These are phyloP conservation scores for Quercus cerris DNA, from an alignment of 306 rosid species.

Conservation along the genomic window DNA sequence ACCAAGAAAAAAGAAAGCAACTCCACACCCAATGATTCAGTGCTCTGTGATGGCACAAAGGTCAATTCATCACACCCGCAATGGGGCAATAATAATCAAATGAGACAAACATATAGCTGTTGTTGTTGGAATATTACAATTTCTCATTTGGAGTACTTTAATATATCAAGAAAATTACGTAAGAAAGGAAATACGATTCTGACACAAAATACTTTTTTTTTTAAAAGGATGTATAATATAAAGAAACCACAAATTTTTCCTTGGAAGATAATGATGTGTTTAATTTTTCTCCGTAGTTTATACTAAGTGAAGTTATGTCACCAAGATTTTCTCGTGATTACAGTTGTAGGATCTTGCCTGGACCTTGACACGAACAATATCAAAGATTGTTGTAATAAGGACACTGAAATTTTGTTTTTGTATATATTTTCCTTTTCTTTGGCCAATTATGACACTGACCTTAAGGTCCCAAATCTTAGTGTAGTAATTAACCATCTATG, in stretches of 20 bases:
- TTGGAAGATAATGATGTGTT: neutral
- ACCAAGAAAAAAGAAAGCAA: too few relatives aligned
- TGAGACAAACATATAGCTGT: too few relatives aligned
- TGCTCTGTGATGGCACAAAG: too few relatives aligned
- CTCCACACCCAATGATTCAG: neutral
- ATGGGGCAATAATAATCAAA: too few relatives aligned
- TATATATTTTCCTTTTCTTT: neutral
- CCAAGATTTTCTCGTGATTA: constrained; percentile 26
- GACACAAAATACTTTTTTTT: too few relatives aligned
- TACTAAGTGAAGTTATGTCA: constrained; percentile 16
- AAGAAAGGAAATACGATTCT: too few relatives aligned
- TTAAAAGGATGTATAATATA: too few relatives aligned
- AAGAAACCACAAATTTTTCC: too few relatives aligned
- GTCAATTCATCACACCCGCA: too few relatives aligned
- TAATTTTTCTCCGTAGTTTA: neutral
- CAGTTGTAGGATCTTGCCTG: constrained; percentile 30
- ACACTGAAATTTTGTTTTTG: constrained; percentile 1
- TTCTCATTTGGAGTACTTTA: too few relatives aligned
- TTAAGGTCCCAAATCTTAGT: neutral
- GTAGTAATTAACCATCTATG: neutral
- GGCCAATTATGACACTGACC: constrained; percentile 20
- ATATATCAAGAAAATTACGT: too few relatives aligned
- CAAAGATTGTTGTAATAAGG: neutral
- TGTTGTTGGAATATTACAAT: too few relatives aligned
- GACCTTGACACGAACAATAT: constrained; percentile 21